A percentile compares a stretch with the other conserved stretches of the same genome.
phyloP scores from a whole-genome alignment of 1,284 basidiomycete genomes.

The Microbotryomycetes sp. region DNA sequence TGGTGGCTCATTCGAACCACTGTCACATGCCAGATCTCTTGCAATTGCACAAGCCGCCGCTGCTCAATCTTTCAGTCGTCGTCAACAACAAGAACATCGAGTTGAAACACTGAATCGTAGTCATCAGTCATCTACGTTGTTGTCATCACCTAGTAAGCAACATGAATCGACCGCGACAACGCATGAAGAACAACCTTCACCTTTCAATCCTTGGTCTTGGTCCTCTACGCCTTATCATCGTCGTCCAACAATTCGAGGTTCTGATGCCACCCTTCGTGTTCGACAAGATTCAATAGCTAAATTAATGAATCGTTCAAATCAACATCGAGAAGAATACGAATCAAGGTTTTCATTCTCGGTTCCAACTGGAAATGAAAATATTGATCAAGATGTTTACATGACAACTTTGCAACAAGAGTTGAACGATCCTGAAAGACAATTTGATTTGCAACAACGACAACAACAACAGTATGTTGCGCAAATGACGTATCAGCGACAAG shows the following conservation, averaged over 20 bases:
- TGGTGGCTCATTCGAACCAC: conserved; percentile 10
- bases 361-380: neutral
- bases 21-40: neutral
- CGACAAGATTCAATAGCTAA: no score
- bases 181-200: neutral
- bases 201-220: neutral
- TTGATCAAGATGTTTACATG: neutral
- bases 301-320: no score
- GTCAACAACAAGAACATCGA: neutral
- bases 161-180: neutral
- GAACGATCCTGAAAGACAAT: neutral
- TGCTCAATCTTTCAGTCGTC: neutral
- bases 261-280: no score
- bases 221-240: neutral
- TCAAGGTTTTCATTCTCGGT: neutral
- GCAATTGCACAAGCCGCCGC: neutral
- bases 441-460: neutral
- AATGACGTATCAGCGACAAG: neutral
- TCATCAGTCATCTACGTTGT: neutral
- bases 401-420: neutral
- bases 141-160: neutral
- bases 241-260: neutral
- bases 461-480: neutral
- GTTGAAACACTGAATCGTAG: neutral
- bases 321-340: no score